These are phyloP conservation scores for Chlamydomonas sp. DNA, from an alignment of 139 green algal species.

Conservation along the genomic window DNA sequence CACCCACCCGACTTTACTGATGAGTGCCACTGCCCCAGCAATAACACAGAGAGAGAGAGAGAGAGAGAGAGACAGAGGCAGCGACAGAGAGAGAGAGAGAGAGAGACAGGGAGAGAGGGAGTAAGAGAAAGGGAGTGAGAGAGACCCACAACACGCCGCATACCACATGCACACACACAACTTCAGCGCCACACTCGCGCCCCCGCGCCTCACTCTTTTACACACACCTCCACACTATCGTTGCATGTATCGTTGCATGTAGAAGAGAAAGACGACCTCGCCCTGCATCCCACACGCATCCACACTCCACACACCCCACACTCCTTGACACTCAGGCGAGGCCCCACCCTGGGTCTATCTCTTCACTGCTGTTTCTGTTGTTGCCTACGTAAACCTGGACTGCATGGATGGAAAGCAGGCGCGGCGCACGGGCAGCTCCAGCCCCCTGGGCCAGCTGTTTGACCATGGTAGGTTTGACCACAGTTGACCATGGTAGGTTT, in stretches of 20 bases:
- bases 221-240: background rate
- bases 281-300: background rate
- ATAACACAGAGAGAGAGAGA: too few relatives aligned
- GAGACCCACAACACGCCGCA: too few relatives aligned
- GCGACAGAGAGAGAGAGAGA: too few relatives aligned
- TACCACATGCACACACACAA: too few relatives aligned
- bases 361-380: slow-evolving; percentile 33
- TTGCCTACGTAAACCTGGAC: slow-evolving; percentile 84
- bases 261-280: background rate
- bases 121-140: too few relatives aligned
- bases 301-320: background rate
- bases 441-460: slow-evolving; percentile 89
- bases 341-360: slow-evolving; percentile 61
- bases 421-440: slow-evolving; percentile 76
- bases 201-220: background rate
- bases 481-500: too few relatives aligned
- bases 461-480: too few relatives aligned
- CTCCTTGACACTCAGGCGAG: slow-evolving; percentile 13
- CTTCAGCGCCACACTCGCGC: too few relatives aligned
- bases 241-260: background rate
- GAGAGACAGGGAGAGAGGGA: too few relatives aligned
- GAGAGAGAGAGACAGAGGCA: too few relatives aligned
- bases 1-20: too few relatives aligned
- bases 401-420: slow-evolving; percentile 94
- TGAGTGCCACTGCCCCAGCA: too few relatives aligned